phyloP scores from a whole-genome alignment of 116 monocot species.

The Posidonia oceanica region DNA sequence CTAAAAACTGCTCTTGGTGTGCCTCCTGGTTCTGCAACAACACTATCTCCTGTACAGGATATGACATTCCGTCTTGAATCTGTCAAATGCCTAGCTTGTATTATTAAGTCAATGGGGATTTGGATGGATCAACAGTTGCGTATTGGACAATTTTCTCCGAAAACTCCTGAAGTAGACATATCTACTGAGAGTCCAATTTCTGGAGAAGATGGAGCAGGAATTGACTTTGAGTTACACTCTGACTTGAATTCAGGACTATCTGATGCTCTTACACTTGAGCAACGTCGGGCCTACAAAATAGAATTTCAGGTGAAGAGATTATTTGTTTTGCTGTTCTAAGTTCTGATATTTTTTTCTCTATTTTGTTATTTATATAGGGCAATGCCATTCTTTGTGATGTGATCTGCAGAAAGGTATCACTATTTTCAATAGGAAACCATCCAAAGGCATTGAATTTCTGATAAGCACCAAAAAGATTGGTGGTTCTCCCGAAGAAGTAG shows the following conservation, averaged over 20 bases:
- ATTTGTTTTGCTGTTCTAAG: background rate
- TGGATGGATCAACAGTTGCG: slow-evolving; percentile 93
- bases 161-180: slow-evolving; percentile 35
- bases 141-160: slow-evolving; percentile 53
- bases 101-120: slow-evolving; percentile 75
- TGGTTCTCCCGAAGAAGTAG: slow-evolving; percentile 78
- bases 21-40: slow-evolving; percentile 74
- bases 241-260: slow-evolving; percentile 64
- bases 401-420: slow-evolving; percentile 97
- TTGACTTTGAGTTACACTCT: slow-evolving; percentile 59
- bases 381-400: background rate
- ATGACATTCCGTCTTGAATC: slow-evolving; percentile 70
- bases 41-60: slow-evolving; percentile 80
- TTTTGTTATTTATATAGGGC: background rate
- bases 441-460: slow-evolving; percentile 92
- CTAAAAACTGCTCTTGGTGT: slow-evolving; percentile 89
- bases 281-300: slow-evolving; percentile 73
- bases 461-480: slow-evolving; percentile 76
- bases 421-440: slow-evolving; percentile 93
- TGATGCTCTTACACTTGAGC: slow-evolving; percentile 77
- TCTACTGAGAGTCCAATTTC: slow-evolving; percentile 31
- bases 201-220: slow-evolving; percentile 56
- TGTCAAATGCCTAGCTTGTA: slow-evolving; percentile 76
- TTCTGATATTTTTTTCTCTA: background rate
- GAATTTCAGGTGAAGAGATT: slow-evolving; percentile 49